Evolutionary conservation across 441 rosid genomes (phyloP), one percentile per base, ranked within the genome.

Genomic region (Corymbia citriodora): DNA sequence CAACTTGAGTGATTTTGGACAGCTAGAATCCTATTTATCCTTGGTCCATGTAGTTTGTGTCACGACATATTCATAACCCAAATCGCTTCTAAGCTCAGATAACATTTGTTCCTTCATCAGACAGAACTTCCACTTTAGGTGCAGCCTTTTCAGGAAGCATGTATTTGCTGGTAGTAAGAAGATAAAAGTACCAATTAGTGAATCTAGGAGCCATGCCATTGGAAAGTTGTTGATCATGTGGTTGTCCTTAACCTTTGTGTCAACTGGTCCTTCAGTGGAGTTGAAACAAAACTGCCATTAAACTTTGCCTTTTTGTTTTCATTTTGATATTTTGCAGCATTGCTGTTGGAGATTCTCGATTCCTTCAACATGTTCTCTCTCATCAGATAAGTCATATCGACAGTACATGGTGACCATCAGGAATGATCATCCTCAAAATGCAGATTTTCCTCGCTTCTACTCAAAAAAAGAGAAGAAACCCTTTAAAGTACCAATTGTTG

Each of bases 391-490:
- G 93, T 87, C 89, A 87, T 52, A 72, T 90, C 94, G 85, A 72
- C 86, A 91, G 36, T 89, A 88, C 87, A 88, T 93, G 74, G 87
- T 94, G 88, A 91, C 93, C 52, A 91, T 95, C 87, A 94, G 94
- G 88, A 94, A 90, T 52, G 96, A 95, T 79, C 88, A 93, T 93
- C 97, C 99, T 72, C 99, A 98, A 92, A 98, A 98, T 94, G 95
- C 96, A 23, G 99, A 98, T 92, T 94, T 95, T 40, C 99, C 99
- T 89, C 94, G 94, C 89, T 88, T 91, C 53, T 96, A 96, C 92
- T 92, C 97, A n/a, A 97, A 91, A 91, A 95, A 96, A 91, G 98
- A 97, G 94, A 98, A 96, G 94, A 98, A 98, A 91, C 99, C 99
- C 49, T 98, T 98, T 91, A 98, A 97, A 3, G 90, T 92, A 45